These are phyloP conservation scores for Syzygium jambos DNA, from an alignment of 345 rosid genomes.

Conservation along the genomic window DNA sequence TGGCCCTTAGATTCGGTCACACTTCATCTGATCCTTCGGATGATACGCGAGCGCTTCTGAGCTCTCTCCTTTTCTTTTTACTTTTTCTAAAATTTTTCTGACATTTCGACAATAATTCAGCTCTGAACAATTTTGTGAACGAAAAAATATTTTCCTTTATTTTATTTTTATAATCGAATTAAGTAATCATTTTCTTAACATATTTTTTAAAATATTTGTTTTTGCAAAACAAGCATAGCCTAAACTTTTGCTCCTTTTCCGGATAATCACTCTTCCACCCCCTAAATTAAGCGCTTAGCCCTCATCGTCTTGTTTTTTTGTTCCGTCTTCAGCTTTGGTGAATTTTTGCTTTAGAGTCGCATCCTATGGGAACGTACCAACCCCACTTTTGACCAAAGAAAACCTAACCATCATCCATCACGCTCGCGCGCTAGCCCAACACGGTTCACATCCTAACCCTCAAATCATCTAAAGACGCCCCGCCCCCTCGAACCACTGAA, in stretches of 20 bases:
- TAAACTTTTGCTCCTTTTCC: too few relatives aligned
- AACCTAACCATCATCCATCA: neutral
- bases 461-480: neutral
- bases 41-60: neutral
- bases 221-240: too few relatives aligned
- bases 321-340: too few relatives aligned
- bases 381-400: neutral
- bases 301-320: neutral
- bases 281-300: too few relatives aligned
- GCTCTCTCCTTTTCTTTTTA: neutral
- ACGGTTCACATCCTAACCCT: neutral
- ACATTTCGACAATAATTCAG: too few relatives aligned
- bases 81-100: neutral
- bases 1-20: conserved; percentile 14
- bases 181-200: too few relatives aligned
- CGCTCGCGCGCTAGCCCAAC: neutral
- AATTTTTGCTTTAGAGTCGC: neutral
- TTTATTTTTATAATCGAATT: too few relatives aligned
- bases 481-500: neutral
- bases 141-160: too few relatives aligned
- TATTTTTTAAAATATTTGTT: too few relatives aligned
- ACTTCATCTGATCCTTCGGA: neutral
- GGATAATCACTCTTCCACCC: too few relatives aligned
- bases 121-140: too few relatives aligned
- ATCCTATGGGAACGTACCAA: neutral